Evolutionary conservation across 1,139 yeast genomes (phyloP).

Genomic region (Scheffersomyces quercinus): DNA sequence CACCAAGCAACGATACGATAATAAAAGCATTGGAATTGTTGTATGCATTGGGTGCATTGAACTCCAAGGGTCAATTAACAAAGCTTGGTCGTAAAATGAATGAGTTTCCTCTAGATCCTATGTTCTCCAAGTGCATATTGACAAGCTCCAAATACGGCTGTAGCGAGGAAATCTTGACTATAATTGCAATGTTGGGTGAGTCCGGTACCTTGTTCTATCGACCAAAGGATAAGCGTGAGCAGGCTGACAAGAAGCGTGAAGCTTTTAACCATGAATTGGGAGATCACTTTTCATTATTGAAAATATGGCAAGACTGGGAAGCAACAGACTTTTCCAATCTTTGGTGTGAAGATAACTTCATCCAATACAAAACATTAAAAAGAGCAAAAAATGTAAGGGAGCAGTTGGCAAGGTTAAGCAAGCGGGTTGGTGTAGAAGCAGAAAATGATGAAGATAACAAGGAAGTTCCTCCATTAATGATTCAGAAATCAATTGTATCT

Average conservation of each 20-base stretch:
- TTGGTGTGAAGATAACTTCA: slow-evolving; percentile 87
- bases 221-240: slow-evolving; percentile 68
- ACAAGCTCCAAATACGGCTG: slow-evolving; percentile 63
- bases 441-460: slow-evolving; percentile 16
- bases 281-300: slow-evolving; percentile 76
- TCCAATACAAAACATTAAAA: slow-evolving; percentile 71
- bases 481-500: slow-evolving; percentile 69
- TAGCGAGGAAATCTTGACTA: slow-evolving; percentile 62
- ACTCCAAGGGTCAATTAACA: slow-evolving; percentile 77
- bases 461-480: slow-evolving; percentile 27
- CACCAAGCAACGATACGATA: slow-evolving; percentile 72
- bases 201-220: slow-evolving; percentile 68
- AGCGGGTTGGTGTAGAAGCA: slow-evolving; percentile 50
- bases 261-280: slow-evolving; percentile 58
- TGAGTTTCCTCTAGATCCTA: slow-evolving; percentile 90
- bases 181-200: slow-evolving; percentile 84
- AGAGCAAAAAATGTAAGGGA: slow-evolving; percentile 73
- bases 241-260: slow-evolving; percentile 64
- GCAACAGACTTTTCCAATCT: slow-evolving; percentile 66
- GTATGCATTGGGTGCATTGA: slow-evolving; percentile 85
- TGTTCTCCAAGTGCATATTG: slow-evolving; percentile 74
- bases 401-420: slow-evolving; percentile 67
- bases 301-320: slow-evolving; percentile 76
- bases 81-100: slow-evolving; percentile 83
- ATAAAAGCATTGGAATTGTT: slow-evolving; percentile 76